phyloP scores from a whole-genome alignment of 1,284 basidiomycete species.

The Kwoniella shivajii region DNA sequence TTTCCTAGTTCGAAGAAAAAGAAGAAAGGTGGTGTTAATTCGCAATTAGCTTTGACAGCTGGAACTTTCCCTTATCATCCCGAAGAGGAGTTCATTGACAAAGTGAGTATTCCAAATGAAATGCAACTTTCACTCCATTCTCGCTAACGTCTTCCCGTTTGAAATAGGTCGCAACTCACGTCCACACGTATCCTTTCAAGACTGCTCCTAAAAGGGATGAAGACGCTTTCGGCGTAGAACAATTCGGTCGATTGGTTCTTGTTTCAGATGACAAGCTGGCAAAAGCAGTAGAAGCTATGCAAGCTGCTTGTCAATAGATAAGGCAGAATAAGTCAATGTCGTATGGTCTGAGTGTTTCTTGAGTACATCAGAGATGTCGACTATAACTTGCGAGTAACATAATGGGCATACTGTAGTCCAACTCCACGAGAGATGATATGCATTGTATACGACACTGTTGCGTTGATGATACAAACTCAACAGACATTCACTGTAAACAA shows the following conservation, averaged over 20 bases:
- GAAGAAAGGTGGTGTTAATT: constrained; percentile 59
- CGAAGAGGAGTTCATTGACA: constrained; percentile 75
- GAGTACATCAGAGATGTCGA: too few relatives aligned
- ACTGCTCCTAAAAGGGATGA: constrained; percentile 65
- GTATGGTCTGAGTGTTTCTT: too few relatives aligned
- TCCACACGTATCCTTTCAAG: constrained; percentile 68
- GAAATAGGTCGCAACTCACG: constrained; percentile 63
- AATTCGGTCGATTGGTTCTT: constrained; percentile 73
- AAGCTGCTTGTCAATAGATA: constrained; percentile 45
- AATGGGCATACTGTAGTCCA: too few relatives aligned
- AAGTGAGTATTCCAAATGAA: constrained; percentile 57
- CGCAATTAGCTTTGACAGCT: constrained; percentile 27
- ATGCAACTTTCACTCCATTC: not conserved
- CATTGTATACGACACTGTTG: too few relatives aligned
- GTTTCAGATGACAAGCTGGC: constrained; percentile 55
- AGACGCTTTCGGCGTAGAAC: constrained; percentile 78
- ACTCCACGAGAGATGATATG: too few relatives aligned
- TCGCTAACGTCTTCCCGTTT: too few relatives aligned
- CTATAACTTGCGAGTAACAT: too few relatives aligned
- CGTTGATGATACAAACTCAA: too few relatives aligned
- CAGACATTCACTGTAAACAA: too few relatives aligned
- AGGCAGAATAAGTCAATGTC: too few relatives aligned
- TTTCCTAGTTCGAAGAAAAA: constrained; percentile 15
- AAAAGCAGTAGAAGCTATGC: constrained; percentile 51
- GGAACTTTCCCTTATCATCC: constrained; percentile 73